A percentile compares a stretch with the other conserved stretches of the same genome.
phyloP scores from a whole-genome alignment of 306 rosid species.

The Vigna unguiculata region DNA sequence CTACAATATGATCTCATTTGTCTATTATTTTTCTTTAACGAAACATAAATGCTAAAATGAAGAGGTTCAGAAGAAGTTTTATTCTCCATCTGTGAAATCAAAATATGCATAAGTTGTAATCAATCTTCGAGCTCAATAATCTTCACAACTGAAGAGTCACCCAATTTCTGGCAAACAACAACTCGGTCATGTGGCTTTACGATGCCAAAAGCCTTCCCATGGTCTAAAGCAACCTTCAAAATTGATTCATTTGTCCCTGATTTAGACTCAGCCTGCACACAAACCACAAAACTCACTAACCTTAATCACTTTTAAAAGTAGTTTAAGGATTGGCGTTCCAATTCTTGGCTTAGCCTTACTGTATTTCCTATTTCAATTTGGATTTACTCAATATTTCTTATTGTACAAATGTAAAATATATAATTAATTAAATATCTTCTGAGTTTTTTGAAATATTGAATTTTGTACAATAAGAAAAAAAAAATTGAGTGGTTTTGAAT shows the following conservation, averaged over 20 bases:
- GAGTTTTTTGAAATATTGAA: not conserved
- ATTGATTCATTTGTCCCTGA: constrained; percentile 84
- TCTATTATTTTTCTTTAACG: not conserved
- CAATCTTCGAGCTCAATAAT: constrained; percentile 92
- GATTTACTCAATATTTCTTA: too few relatives aligned
- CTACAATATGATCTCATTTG: constrained; percentile 21
- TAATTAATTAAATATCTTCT: too few relatives aligned
- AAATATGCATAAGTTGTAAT: not conserved
- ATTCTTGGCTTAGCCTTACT: not conserved
- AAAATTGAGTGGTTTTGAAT: not conserved
- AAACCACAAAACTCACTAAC: constrained; percentile 23
- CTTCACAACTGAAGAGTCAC: constrained; percentile 90
- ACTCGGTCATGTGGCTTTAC: constrained; percentile 88
- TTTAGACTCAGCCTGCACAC: constrained; percentile 75
- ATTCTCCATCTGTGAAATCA: not conserved
- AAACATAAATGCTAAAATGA: constrained; percentile 10
- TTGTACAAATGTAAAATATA: too few relatives aligned
- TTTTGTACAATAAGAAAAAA: not conserved
- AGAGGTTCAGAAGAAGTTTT: constrained; percentile 1
- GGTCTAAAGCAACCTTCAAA: constrained; percentile 89
- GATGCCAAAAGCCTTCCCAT: constrained; percentile 82
- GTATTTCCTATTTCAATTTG: not conserved
- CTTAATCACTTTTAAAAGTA: not conserved
- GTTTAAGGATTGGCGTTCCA: not conserved
- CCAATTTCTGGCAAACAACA: constrained; percentile 92